These are phyloP conservation scores for Nidularia pulvinata DNA, from an alignment of 768 basidiomycete genomes.

Conservation along the genomic window DNA sequence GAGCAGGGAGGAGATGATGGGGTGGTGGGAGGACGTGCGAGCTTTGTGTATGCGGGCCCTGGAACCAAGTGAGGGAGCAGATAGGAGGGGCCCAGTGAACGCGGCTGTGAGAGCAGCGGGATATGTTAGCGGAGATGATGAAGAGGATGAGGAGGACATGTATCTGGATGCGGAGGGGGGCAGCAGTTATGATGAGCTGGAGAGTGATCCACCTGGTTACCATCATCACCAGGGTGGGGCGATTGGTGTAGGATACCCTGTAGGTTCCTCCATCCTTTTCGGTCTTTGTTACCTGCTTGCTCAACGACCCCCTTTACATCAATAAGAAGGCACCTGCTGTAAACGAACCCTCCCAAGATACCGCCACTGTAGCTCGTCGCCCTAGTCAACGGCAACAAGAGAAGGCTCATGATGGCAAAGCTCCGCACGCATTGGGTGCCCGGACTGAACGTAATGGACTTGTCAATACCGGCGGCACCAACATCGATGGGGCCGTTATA, in stretches of 20 bases:
- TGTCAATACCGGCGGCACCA: background rate
- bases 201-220: conserved; percentile 63
- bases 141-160: too few species aligned
- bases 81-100: too few species aligned
- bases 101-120: too few species aligned
- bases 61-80: conserved; percentile 91
- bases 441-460: background rate
- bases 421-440: conserved; percentile 2
- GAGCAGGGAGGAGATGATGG: conserved; percentile 97
- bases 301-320: conserved; percentile 8
- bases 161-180: too few species aligned
- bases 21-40: conserved; percentile 98
- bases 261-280: conserved; percentile 29
- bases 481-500: conserved; percentile 3
- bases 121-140: too few species aligned
- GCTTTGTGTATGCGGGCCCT: conserved; percentile 94
- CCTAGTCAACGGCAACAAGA: conserved; percentile 3
- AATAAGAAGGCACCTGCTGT: conserved; percentile 12
- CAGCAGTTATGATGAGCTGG: too few species aligned
- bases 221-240: conserved; percentile 32
- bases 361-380: background rate
- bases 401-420: conserved; percentile 4
- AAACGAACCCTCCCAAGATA: background rate
- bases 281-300: background rate
- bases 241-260: conserved; percentile 56